These are phyloP conservation scores for Phytophthora idaei DNA, from an alignment of 352 stramenopile species.

Conservation along the genomic window DNA sequence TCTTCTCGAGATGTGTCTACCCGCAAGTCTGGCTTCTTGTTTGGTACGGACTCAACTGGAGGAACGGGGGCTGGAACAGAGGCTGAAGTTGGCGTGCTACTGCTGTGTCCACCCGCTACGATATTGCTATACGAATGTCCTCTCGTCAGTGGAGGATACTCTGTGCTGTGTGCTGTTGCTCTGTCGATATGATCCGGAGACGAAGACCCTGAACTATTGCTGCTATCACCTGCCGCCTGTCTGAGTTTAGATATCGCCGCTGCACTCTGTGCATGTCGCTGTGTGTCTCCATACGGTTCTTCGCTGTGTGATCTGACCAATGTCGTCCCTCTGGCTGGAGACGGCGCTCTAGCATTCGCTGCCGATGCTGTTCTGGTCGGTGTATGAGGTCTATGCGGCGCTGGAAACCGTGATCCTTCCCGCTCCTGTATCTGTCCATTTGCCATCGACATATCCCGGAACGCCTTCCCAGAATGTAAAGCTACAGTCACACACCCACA, in stretches of 20 bases:
- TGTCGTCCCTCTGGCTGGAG: slow-evolving; percentile 22
- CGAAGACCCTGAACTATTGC: slow-evolving; percentile 32
- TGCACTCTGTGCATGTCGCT: slow-evolving; percentile 78
- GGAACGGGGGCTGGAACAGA: neutral
- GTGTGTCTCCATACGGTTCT: slow-evolving; percentile 43
- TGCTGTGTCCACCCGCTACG: slow-evolving; percentile 41
- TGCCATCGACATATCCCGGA: slow-evolving; percentile 62
- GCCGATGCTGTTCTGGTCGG: slow-evolving; percentile 23
- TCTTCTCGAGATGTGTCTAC: slow-evolving; percentile 55
- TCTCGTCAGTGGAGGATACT: slow-evolving; percentile 27
- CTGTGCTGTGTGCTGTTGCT: slow-evolving; percentile 25
- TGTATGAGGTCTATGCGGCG: slow-evolving; percentile 40
- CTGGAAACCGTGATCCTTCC: slow-evolving; percentile 58
- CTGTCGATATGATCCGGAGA: slow-evolving; percentile 24
- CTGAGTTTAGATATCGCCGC: slow-evolving; percentile 73
- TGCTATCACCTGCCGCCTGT: slow-evolving; percentile 37
- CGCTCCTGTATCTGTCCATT: slow-evolving; percentile 53
- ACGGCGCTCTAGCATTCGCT: slow-evolving; percentile 32
- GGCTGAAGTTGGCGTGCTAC: slow-evolving; percentile 15
- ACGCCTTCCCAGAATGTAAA: slow-evolving; percentile 78
- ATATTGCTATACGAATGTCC: slow-evolving; percentile 60
- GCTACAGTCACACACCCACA: slow-evolving; percentile 32
- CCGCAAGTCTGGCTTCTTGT: slow-evolving; percentile 46
- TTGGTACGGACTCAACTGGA: slow-evolving; percentile 19
- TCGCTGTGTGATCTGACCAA: slow-evolving; percentile 38